Base-by-base conservation (phyloP, 768 basidiomycete genomes). In the Mycena pura region DNA sequence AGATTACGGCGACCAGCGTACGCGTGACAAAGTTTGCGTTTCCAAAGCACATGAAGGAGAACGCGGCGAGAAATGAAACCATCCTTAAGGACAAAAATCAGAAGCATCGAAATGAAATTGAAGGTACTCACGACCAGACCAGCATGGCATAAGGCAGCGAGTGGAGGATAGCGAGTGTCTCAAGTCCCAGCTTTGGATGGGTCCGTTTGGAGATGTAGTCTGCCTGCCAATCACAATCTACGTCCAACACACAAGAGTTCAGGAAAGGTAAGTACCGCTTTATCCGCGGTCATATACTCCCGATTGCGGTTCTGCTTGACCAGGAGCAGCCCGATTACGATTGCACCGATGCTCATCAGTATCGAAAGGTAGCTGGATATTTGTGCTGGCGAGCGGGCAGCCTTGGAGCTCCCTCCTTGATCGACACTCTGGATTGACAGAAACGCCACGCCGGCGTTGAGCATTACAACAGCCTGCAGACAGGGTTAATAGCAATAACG, bases 401-500 rank as follows among this genome's bases (percentile, higher is more conserved):
- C 59, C 17, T 0, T 10, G 1, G 22, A 15, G 3, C 53, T 51
- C 17, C 54, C 54, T 5, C 65, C 62, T 6, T 66, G 64, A 51
- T 80, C 77, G 7, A 80, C 71, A 41, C 73, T 78, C 49, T 77
- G 75, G 41, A 88, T 86, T 1, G 86, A 82, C 19, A 90, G 72
- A 64, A 88, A 86, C 0, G 80, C 83, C 0, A 89, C 83, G 50
- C 87, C 86, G n/a, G 82, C 84, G 34, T 82, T 83, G 19, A 88
- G 68, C 15, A 89, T 73, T 3, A 88, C 84, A 0, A 84, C 84
- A 1, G 80, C 81, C 86, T 88, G 39, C 9, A 49, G 11, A 44
- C 22, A 25, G 11, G 21, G 5, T 60, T 13, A 59, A 49, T 17
- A 8, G 5, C 29, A 19, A 7, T 2, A 45, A 17, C 13, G 19